Base-by-base conservation (phyloP, 345 rosid genomes). In the Geranium rotundifolium region DNA sequence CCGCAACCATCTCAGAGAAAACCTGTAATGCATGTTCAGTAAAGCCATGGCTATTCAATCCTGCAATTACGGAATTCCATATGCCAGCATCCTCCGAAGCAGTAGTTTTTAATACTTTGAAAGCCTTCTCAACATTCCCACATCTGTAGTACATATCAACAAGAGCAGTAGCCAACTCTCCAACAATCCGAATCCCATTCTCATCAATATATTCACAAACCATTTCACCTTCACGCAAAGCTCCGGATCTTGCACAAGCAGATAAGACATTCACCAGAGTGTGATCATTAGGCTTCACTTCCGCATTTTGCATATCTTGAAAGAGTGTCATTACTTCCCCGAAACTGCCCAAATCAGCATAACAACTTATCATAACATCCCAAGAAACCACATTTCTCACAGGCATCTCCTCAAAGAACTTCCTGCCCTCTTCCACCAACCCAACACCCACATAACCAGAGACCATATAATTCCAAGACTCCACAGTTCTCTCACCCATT, bases 71-170 rank as follows among this genome's bases (percentile, higher is more conserved):
- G 4, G 85, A 80, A 71, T 80, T 85, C 84, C 84, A 79, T 17
- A 81, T 77, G 57, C 80, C 78, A 16, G 74, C 63, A 71, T 77
- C 84, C 76, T 68, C 79, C 67, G 23, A 23, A 20, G 19, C 57
- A 66, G 71, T 64, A 15, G 54, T 75, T 71, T 67, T 67, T 56
- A 82, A 81, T 67, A 82, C 76, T 60, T 62, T 69, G n/a, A 72
- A 59, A 74, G 84, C 83, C 79, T 75, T 81, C 41, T 70, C 78
- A 27, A 81, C 73, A 62, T 67, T 71, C 67, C 83, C 83, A 50
- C 88, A 85, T 60, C 81, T 81, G 0, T 84, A 77, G 31, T 77
- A 76, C 88, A 77, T 81, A 61, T 79, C 88, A 54, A 81, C 80
- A 57, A 81, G 70, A 29, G 83, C 82, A 29, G 86, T 83, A 34